Evolutionary conservation across 805 yeast species (phyloP).

Genomic region (Cephaloascus albidus): DNA sequence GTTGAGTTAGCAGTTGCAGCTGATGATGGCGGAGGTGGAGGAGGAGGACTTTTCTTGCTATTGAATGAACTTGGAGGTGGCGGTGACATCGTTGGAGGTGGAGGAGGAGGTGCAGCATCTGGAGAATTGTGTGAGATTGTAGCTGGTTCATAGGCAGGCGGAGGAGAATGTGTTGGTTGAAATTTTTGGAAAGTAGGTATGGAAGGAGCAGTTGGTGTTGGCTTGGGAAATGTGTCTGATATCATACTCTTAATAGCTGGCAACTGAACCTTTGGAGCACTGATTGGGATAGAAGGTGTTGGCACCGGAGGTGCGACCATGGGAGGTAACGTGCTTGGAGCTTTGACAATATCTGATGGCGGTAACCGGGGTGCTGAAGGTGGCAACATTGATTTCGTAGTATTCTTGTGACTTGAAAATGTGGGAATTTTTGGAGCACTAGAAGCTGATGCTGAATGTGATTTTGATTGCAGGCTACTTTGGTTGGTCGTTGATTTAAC

Average conservation of each 20-base stretch:
- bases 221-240: constrained; percentile 2
- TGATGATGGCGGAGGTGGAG: constrained; percentile 13
- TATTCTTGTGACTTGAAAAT: no score
- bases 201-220: constrained; percentile 6
- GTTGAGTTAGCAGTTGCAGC: constrained; percentile 6
- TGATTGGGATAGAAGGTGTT: no score
- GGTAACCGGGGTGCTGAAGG: no score
- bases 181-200: constrained; percentile 4
- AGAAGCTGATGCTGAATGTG: constrained; percentile 8
- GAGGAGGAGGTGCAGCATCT: constrained; percentile 10
- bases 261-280: no score
- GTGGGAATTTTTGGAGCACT: constrained; percentile 7
- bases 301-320: no score
- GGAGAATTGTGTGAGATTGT: constrained; percentile 7
- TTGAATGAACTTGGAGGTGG: constrained; percentile 2
- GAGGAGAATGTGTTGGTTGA: constrained; percentile 6
- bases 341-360: no score
- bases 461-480: constrained; percentile 3
- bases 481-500: constrained; percentile 4
- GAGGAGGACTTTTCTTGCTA: constrained; percentile 12
- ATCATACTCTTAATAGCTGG: not conserved
- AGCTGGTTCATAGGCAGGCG: constrained; percentile 4
- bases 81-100: constrained; percentile 8
- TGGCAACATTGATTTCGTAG: no score
- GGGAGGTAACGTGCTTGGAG: constrained; percentile 5